Percentiles rank a stretch among this genome's conserved stretches.
These are phyloP conservation scores for Lentinula sp. DNA, from an alignment of 768 basidiomycete species.

Conservation along the genomic window DNA sequence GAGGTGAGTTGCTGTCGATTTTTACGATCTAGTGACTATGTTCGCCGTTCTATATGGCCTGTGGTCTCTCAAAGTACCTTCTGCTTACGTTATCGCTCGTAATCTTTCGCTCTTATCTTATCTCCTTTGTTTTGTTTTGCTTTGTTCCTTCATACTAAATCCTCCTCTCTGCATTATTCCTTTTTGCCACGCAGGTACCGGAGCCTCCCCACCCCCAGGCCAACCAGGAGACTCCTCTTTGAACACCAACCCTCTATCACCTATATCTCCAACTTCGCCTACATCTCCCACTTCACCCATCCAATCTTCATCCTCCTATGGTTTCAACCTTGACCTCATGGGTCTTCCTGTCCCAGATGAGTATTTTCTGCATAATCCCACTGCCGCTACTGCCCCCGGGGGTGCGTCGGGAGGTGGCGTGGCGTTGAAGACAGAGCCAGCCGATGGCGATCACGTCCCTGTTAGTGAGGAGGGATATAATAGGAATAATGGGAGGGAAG, in stretches of 20 bases:
- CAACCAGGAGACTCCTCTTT: background rate
- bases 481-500: background rate
- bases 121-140: background rate
- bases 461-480: background rate
- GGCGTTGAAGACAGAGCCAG: background rate
- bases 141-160: background rate
- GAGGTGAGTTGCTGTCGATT: conserved; percentile 31
- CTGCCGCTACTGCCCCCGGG: background rate
- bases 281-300: background rate
- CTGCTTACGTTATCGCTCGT: too few relatives aligned
- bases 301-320: background rate
- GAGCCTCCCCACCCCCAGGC: background rate
- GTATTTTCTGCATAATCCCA: background rate
- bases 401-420: background rate
- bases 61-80: too few relatives aligned
- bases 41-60: too few relatives aligned
- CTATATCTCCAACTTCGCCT: background rate
- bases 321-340: conserved; percentile 1
- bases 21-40: background rate
- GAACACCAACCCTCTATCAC: background rate
- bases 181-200: background rate
- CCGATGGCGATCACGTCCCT: background rate
- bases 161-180: too few relatives aligned
- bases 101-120: background rate
- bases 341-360: conserved; percentile 2